These are phyloP conservation scores for Alternaria sp. DNA, from an alignment of 2,329 filamentous ascomycete species.

Conservation along the genomic window DNA sequence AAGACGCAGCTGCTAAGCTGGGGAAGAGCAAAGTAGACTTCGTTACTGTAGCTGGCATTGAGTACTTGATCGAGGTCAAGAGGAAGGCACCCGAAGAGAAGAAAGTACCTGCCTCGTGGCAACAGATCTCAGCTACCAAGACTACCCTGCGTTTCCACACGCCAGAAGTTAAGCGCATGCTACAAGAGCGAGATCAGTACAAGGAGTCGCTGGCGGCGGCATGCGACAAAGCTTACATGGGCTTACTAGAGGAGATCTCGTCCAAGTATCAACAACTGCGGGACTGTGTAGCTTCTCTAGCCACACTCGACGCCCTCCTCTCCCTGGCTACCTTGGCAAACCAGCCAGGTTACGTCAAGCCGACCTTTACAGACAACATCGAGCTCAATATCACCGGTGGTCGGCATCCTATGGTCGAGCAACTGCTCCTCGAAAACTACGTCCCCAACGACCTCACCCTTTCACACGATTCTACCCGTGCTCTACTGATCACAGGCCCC, in stretches of 20 bases:
- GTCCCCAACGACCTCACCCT: slow-evolving; percentile 88
- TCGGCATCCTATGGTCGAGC: slow-evolving; percentile 95
- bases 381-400: slow-evolving; percentile 75
- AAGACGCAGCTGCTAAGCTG: slow-evolving; percentile 73
- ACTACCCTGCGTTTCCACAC: slow-evolving; percentile 92
- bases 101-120: slow-evolving; percentile 90
- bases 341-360: slow-evolving; percentile 87
- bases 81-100: slow-evolving; percentile 74
- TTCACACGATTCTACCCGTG: slow-evolving; percentile 62
- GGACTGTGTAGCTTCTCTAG: slow-evolving; percentile 84
- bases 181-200: slow-evolving; percentile 90
- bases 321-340: slow-evolving; percentile 84
- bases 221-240: slow-evolving; percentile 81
- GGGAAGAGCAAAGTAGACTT: slow-evolving; percentile 77
- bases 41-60: slow-evolving; percentile 84
- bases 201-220: slow-evolving; percentile 91
- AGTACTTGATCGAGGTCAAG: slow-evolving; percentile 91
- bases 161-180: slow-evolving; percentile 81
- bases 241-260: slow-evolving; percentile 75
- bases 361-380: slow-evolving; percentile 69
- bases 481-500: slow-evolving; percentile 90
- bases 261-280: slow-evolving; percentile 88
- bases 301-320: slow-evolving; percentile 86
- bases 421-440: slow-evolving; percentile 82
- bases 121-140: slow-evolving; percentile 94